These are phyloP conservation scores for Rhodotorula sp. DNA, from an alignment of 1,284 basidiomycete species.

Conservation along the genomic window DNA sequence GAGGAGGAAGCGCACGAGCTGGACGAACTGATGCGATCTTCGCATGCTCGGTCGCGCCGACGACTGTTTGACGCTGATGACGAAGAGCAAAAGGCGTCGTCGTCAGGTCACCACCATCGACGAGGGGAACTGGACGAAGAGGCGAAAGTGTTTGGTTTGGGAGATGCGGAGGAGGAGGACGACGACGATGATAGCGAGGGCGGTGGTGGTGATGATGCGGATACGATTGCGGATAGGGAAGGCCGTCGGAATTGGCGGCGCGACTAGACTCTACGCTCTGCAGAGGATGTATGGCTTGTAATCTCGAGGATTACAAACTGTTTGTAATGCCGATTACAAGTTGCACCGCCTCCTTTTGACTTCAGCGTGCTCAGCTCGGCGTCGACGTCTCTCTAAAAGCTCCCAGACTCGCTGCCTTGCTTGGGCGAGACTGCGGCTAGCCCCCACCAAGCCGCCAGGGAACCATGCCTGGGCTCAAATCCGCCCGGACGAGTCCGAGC, in stretches of 20 bases:
- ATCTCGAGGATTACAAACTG: not conserved
- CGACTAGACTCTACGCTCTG: not conserved
- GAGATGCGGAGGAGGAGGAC: constrained; percentile 51
- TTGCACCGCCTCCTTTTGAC: too few species aligned
- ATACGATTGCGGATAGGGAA: constrained; percentile 1
- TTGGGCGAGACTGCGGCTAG: too few species aligned
- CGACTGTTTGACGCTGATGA: constrained; percentile 3
- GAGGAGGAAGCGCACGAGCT: constrained; percentile 38
- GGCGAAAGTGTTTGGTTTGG: constrained; percentile 55
- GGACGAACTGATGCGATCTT: constrained; percentile 36
- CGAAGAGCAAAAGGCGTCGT: constrained; percentile 35
- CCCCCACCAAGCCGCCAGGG: too few species aligned
- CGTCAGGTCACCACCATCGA: constrained; percentile 41
- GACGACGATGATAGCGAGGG: constrained; percentile 37
- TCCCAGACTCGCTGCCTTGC: too few species aligned
- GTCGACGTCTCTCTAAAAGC: too few species aligned
- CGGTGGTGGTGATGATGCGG: not conserved
- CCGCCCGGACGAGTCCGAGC: not conserved
- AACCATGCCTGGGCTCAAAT: constrained; percentile 7
- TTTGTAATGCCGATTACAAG: too few species aligned
- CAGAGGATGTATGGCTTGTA: not conserved
- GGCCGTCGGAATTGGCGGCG: not conserved
- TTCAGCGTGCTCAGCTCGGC: too few species aligned
- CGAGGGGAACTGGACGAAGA: constrained; percentile 46
- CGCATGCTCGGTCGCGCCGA: not conserved